Evolutionary conservation across 1,284 basidiomycete genomes (phyloP), one percentile per base, ranked within the genome.

Genomic region (Cryptococcus deneoformans): DNA sequence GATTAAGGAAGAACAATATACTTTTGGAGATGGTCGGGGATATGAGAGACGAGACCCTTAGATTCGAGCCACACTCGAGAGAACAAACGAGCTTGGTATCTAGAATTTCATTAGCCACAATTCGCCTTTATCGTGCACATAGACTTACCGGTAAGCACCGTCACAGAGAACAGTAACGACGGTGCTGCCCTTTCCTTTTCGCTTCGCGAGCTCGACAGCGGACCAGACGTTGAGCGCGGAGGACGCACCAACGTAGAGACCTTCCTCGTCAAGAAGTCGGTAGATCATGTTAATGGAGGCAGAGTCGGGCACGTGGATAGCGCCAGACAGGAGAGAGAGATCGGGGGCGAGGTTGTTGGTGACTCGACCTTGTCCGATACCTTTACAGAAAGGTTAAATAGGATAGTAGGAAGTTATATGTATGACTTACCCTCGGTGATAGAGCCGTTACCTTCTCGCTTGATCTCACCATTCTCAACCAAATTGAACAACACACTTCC

Each of bases 141-240:
- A 44, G 42, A 69, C 73, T 60, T 53, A 79, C 69, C 95, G 84
- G 73, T 97, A 95, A 42, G 95, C 95, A 29, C 94, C 94, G 72
- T 98, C 95, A 75, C 90, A 92, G 42, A 99, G 79, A 55, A 98
- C 85, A 3, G 96, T 99, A 5, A 88, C 93, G 44, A 99, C 82
- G 9, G 83, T 92, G 46, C 87, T 90, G 38, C 92, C 72, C 79
- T 71, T 78, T 29, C 92, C 94, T 11, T 98, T 82, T 70, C 87
- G 87, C 70, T 86, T 82, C 0, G 92, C 95, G 52, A 99, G 83
- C 74, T 96, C 87, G 20, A 86, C 85, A 0, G 95, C 94, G 12
- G 95, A 92, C 39, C 92, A 93, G 24, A 98, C 92, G 74, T 99
- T 99, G 61, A 99, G 79, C 2, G 96, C 93, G 1, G 92, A 90